These are phyloP conservation scores for Hypoxylon sp. DNA, from an alignment of 2,329 filamentous ascomycete species.

Conservation along the genomic window DNA sequence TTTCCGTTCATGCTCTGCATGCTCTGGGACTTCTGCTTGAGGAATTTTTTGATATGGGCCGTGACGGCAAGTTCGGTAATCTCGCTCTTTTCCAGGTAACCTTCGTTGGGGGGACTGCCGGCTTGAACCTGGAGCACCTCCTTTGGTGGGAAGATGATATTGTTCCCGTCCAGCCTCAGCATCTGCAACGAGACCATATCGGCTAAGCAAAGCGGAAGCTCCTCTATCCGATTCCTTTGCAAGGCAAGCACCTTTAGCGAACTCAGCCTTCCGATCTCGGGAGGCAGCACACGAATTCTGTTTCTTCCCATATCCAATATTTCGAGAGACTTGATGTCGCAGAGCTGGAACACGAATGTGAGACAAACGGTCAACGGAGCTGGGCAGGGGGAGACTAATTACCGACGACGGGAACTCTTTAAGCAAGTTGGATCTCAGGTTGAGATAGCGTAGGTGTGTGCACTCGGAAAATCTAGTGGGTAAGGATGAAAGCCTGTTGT, in stretches of 20 bases:
- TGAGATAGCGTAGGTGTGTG: constrained; percentile 79
- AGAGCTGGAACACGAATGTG: constrained; percentile 69
- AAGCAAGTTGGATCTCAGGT: constrained; percentile 79
- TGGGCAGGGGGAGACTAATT: constrained; percentile 41
- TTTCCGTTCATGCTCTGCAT: constrained; percentile 56
- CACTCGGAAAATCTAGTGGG: constrained; percentile 77
- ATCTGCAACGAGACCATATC: constrained; percentile 91
- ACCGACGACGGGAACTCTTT: constrained; percentile 67
- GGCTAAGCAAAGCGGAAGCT: constrained; percentile 82
- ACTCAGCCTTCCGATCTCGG: constrained; percentile 79
- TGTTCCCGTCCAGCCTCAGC: constrained; percentile 89
- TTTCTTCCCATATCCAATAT: constrained; percentile 94
- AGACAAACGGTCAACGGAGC: constrained; percentile 25
- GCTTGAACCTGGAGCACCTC: constrained; percentile 69
- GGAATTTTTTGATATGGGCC: constrained; percentile 67
- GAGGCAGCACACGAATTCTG: constrained; percentile 78
- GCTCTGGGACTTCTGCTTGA: constrained; percentile 59
- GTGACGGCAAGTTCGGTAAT: constrained; percentile 68
- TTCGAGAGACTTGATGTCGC: constrained; percentile 84
- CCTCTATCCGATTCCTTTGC: constrained; percentile 84
- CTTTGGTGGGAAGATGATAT: constrained; percentile 79
- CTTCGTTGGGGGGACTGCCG: constrained; percentile 63
- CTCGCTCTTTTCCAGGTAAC: constrained; percentile 67
- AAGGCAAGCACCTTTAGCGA: constrained; percentile 90
- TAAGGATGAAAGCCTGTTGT: constrained; percentile 76